Evolutionary conservation across 306 rosid species (phyloP).

Genomic region (Cotoneaster glaucophyllus): DNA sequence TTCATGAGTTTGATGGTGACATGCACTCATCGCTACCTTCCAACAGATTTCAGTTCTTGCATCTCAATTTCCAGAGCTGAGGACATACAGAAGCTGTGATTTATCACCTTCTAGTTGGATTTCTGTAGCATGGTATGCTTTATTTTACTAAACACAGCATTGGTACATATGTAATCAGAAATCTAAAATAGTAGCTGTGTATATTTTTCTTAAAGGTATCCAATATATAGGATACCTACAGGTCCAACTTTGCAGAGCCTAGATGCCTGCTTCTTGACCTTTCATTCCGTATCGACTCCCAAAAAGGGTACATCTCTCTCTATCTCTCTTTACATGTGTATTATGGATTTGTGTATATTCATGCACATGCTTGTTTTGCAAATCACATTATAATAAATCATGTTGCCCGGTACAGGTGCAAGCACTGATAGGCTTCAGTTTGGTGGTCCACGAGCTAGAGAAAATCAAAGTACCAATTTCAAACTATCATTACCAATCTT

Average conservation of each 20-base stretch:
- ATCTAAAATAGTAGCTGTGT: conserved; percentile 6
- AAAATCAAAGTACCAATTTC: conserved; percentile 28
- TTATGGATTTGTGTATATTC: neutral
- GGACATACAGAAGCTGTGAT: conserved; percentile 75
- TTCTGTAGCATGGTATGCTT: conserved; percentile 74
- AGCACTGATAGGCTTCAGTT: conserved; percentile 41
- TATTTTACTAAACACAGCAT: conserved; percentile 7
- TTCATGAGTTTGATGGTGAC: conserved; percentile 15
- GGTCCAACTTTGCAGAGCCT: conserved; percentile 83
- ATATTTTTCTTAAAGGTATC: conserved; percentile 57
- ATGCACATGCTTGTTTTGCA: neutral
- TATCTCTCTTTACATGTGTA: neutral
- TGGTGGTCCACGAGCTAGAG: conserved; percentile 37
- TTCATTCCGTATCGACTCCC: conserved; percentile 63
- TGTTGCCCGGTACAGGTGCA: conserved; percentile 50
- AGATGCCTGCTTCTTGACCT: conserved; percentile 85
- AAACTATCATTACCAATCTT: conserved; percentile 61
- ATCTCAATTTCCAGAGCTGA: conserved; percentile 63
- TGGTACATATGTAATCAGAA: neutral
- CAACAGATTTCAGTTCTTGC: conserved; percentile 67
- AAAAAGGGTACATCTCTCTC: conserved; percentile 34
- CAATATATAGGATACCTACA: conserved; percentile 88
- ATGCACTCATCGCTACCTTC: conserved; percentile 9
- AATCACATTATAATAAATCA: neutral
- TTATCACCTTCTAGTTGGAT: conserved; percentile 89